phyloP scores from a whole-genome alignment of 306 rosid genomes.

The Mimosa bimucronata region DNA sequence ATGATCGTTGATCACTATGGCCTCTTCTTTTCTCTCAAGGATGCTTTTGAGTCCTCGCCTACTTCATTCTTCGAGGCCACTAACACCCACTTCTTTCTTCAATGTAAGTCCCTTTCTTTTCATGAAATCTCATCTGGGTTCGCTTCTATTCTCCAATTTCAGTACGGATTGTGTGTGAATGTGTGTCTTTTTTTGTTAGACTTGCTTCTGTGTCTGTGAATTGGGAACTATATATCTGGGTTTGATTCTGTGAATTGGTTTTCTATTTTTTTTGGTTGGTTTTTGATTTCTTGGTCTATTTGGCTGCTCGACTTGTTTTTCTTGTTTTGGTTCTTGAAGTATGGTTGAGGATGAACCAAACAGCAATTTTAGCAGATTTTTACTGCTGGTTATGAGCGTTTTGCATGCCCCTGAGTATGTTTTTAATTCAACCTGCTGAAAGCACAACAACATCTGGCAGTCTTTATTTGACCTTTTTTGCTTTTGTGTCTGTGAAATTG shows the following conservation, averaged over 20 bases:
- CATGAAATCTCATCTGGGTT: slow-evolving; percentile 30
- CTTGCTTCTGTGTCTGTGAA: background rate
- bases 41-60: slow-evolving; percentile 58
- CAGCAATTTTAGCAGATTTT: background rate
- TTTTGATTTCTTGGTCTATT: slow-evolving; percentile 28
- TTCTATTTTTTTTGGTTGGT: background rate
- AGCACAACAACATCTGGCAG: background rate
- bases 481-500: background rate
- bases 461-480: background rate
- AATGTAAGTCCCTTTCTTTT: slow-evolving; percentile 49
- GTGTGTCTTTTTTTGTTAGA: background rate
- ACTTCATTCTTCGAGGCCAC: slow-evolving; percentile 55
- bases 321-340: slow-evolving; percentile 17
- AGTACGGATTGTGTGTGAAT: background rate
- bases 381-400: slow-evolving; percentile 7
- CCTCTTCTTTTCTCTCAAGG: slow-evolving; percentile 65
- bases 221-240: slow-evolving; percentile 2
- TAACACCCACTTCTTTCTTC: slow-evolving; percentile 54
- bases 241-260: slow-evolving; percentile 26
- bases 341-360: slow-evolving; percentile 18
- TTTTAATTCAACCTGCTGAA: background rate
- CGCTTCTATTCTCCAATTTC: slow-evolving; percentile 14
- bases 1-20: slow-evolving; percentile 59
- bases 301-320: slow-evolving; percentile 16
- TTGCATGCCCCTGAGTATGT: background rate